Conservation (phyloP, 176 grass and related monocot genomes). For the Avena sativa region DNA sequence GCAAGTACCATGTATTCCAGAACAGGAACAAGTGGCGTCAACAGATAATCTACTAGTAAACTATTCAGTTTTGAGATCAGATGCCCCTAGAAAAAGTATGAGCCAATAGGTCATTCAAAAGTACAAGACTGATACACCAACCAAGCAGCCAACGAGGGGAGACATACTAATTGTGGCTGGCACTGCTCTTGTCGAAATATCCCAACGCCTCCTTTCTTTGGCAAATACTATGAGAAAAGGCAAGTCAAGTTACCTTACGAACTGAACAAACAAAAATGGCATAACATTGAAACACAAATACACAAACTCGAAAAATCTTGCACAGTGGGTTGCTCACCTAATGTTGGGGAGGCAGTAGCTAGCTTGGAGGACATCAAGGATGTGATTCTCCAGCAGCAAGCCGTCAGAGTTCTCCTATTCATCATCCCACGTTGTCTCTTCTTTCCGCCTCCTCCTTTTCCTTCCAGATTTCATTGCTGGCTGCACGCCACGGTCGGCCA, state of each 20-base stretch:
- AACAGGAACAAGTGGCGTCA: not conserved
- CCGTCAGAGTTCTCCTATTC: not conserved
- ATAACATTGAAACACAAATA: not conserved
- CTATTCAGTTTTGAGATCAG: not conserved
- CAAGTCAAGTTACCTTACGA: not conserved
- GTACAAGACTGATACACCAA: no score
- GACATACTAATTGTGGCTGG: no score
- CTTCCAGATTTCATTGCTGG: no score
- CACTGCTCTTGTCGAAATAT: no score
- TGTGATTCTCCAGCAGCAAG: not conserved
- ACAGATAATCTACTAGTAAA: not conserved
- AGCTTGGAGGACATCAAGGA: not conserved
- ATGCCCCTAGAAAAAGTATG: no score
- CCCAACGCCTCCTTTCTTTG: no score
- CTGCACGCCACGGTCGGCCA: not conserved
- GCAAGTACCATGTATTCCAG: not conserved
- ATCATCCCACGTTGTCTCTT: no score
- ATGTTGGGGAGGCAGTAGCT: not conserved
- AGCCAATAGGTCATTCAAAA: no score
- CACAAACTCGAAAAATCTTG: not conserved
- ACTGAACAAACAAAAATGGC: not conserved
- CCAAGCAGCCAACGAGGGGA: no score
- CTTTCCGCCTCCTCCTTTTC: no score
- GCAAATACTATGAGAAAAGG: not conserved
- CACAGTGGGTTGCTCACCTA: not conserved